Evolutionary conservation across 768 basidiomycete species (phyloP).

Genomic region (Tricholoma saponaceum): DNA sequence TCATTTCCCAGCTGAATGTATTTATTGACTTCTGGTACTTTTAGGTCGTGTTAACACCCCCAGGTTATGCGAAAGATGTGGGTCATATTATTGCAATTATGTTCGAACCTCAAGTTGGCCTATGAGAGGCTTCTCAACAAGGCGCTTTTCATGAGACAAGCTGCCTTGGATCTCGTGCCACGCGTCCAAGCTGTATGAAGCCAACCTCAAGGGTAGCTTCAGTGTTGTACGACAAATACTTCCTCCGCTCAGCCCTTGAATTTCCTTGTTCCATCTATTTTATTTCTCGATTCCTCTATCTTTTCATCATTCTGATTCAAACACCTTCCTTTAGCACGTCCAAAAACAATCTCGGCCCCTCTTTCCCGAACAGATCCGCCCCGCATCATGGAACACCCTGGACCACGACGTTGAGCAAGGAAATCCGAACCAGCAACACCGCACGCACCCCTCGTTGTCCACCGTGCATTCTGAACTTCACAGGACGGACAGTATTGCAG

Average conservation of each 20-base stretch:
- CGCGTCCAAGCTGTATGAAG: too few relatives aligned
- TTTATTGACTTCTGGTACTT: conserved; percentile 1
- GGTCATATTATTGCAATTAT: conserved; percentile 18
- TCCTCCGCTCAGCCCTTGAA: not conserved
- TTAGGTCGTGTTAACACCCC: conserved; percentile 62
- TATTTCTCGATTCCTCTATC: not conserved
- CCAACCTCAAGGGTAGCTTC: not conserved
- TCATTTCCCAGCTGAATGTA: not conserved
- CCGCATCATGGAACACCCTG: not conserved
- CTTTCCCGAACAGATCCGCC: conserved; percentile 13
- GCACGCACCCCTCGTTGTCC: not conserved
- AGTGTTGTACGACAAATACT: not conserved
- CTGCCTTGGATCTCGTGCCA: too few relatives aligned
- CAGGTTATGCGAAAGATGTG: conserved; percentile 68
- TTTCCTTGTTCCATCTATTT: not conserved
- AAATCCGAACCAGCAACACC: not conserved
- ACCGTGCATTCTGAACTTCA: conserved; percentile 5
- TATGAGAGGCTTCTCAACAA: not conserved
- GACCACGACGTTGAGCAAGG: not conserved
- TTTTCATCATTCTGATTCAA: not conserved
- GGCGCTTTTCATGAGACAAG: not conserved
- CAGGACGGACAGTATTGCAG: conserved; percentile 29
- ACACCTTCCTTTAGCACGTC: conserved; percentile 18
- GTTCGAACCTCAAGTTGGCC: not conserved
- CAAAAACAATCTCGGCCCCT: conserved; percentile 22